A percentile compares a stretch with the other conserved stretches of the same genome.
phyloP scores from a whole-genome alignment of 2,329 filamentous ascomycete species.

The Venturia nashicola region DNA sequence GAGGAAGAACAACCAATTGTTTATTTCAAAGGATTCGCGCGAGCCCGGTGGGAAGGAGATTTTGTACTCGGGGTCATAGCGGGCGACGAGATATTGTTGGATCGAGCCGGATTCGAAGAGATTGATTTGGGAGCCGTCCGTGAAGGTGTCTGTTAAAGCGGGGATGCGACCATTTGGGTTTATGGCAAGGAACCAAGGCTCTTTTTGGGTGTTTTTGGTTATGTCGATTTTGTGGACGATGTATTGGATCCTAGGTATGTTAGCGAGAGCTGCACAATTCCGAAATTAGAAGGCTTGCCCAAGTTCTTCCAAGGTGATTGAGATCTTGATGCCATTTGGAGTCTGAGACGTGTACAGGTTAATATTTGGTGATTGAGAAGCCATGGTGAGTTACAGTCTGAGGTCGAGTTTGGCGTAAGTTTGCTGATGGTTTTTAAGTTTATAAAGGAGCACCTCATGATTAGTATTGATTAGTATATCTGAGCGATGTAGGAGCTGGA shows the following conservation, averaged over 20 bases:
- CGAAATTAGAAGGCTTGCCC: constrained; percentile 47
- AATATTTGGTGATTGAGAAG: constrained; percentile 43
- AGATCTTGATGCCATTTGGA: constrained; percentile 33
- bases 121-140: constrained; percentile 31
- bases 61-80: constrained; percentile 39
- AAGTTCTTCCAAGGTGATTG: constrained; percentile 33
- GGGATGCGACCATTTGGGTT: constrained; percentile 33
- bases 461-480: not conserved
- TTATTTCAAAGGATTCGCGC: constrained; percentile 66
- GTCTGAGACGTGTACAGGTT: constrained; percentile 66
- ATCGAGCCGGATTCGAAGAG: constrained; percentile 46
- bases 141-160: constrained; percentile 36
- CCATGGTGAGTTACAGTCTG: not conserved
- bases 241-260: constrained; percentile 27
- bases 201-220: constrained; percentile 42
- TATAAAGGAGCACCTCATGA: too few relatives aligned
- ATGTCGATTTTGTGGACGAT: constrained; percentile 31
- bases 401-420: not conserved
- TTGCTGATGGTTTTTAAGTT: too few relatives aligned
- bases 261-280: constrained; percentile 62
- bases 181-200: constrained; percentile 23
- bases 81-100: constrained; percentile 22
- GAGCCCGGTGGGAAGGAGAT: constrained; percentile 38
- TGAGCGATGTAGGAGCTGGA: not conserved
- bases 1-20: constrained; percentile 62